Evolutionary conservation across 2,329 filamentous ascomycete genomes (phyloP), one percentile per base, ranked within the genome.

Genomic region (Nannizziopsis barbatae): DNA sequence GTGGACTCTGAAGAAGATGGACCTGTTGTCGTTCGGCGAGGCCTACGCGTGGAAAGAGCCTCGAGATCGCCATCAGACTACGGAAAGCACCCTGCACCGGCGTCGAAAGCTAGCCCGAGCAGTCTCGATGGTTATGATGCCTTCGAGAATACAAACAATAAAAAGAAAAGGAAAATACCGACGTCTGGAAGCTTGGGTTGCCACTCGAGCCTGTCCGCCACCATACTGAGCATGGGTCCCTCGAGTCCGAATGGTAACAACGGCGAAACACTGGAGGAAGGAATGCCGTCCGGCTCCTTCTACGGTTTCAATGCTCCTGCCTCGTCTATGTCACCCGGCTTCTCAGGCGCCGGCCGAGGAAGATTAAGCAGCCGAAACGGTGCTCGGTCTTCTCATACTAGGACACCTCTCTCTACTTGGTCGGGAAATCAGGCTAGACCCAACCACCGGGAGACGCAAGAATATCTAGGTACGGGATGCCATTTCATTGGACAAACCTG

Each of bases 151-250:
- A 94, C 87, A 32, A 96, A 95, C 65, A 98, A 98, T 64, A 98
- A 98, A 69, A 98, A 96, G 73, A 96, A 98, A 68, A 79, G 92
- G 57, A 98, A 98, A 69, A 96, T 98, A 33, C 92, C 92, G 0
- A 88, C 88, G 0, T 87, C 86, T 8, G 84, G 86, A 14, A 84
- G 86, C 58, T 73, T 80, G 11, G 77, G 70, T 47, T 68, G 73
- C 53, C 76, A 80, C 60, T 71, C 73, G 54, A 70, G 71, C 49
- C 65, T 84, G 45, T 79, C 79, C 12, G 74, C 77, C 22, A 81
- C 84, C 55, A 72, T 84, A 64, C 76, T 79, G 36, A 77, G 72
- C 57, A 76, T 83, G 74, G 78, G 77, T 39, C 71, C 83, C 42
- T 70, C 72, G 32, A 67, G 58, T 43, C 65, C 71, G 6, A 64